Evolutionary conservation across 2,329 filamentous ascomycete species (phyloP).

Genomic region (Venturia pyrina): DNA sequence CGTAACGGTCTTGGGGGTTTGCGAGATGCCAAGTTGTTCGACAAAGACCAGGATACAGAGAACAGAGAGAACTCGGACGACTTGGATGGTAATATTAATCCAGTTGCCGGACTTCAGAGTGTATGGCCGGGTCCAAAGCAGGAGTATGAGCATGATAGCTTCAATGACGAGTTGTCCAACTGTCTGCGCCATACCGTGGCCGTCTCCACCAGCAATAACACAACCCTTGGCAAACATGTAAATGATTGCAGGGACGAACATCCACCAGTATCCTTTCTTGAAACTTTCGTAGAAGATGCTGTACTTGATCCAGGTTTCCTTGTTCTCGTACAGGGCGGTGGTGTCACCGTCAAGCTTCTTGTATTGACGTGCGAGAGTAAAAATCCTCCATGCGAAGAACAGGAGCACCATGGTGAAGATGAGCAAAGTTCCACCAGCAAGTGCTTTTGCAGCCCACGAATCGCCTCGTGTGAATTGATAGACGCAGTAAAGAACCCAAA

Average conservation of each 20-base stretch:
- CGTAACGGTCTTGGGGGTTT: slow-evolving; percentile 89
- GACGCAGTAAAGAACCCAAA: slow-evolving; percentile 93
- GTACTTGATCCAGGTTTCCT: slow-evolving; percentile 88
- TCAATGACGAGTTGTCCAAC: slow-evolving; percentile 75
- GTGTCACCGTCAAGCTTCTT: slow-evolving; percentile 67
- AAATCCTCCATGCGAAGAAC: slow-evolving; percentile 81
- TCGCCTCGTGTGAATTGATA: slow-evolving; percentile 92
- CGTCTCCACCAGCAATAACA: slow-evolving; percentile 74
- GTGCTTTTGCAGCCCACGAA: slow-evolving; percentile 80
- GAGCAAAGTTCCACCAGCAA: slow-evolving; percentile 71
- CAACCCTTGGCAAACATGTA: slow-evolving; percentile 88
- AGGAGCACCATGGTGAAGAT: slow-evolving; percentile 72
- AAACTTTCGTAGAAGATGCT: slow-evolving; percentile 95
- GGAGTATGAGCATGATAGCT: slow-evolving; percentile 62
- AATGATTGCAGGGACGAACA: slow-evolving; percentile 79
- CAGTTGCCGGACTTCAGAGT: slow-evolving; percentile 79
- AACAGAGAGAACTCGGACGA: slow-evolving; percentile 80
- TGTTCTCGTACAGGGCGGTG: slow-evolving; percentile 71
- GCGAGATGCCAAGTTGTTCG: slow-evolving; percentile 76
- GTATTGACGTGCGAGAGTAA: slow-evolving; percentile 60
- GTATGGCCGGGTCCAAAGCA: slow-evolving; percentile 80
- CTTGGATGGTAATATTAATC: slow-evolving; percentile 87
- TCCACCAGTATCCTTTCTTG: slow-evolving; percentile 92
- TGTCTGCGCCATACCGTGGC: slow-evolving; percentile 74
- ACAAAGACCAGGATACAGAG: slow-evolving; percentile 87